These are phyloP conservation scores for Suillus discolor DNA, from an alignment of 768 basidiomycete species.

Conservation along the genomic window DNA sequence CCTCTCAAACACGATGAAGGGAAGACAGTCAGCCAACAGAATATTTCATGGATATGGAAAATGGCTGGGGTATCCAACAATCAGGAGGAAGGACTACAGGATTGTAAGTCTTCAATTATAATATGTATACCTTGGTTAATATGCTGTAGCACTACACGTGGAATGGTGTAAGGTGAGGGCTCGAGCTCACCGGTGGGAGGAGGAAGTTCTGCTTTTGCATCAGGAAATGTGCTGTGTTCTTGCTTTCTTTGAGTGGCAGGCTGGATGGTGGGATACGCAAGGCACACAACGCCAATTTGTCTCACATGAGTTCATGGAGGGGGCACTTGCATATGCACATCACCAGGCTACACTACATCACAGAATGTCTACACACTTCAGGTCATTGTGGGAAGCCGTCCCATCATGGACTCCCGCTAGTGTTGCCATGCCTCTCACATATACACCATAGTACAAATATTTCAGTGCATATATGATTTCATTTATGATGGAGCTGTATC, in stretches of 20 bases:
- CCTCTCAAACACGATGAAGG: background rate
- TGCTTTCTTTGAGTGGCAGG: conserved; percentile 3
- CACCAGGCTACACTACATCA: background rate
- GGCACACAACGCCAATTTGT: background rate
- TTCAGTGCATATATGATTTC: too few relatives aligned
- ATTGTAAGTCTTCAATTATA: background rate
- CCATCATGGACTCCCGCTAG: background rate
- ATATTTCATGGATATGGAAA: conserved; percentile 4
- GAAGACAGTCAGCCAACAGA: background rate
- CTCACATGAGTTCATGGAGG: background rate
- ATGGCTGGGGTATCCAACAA: background rate
- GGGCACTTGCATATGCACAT: background rate
- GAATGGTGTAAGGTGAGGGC: background rate
- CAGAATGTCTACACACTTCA: background rate
- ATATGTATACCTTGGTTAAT: background rate
- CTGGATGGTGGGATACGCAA: background rate
- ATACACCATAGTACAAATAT: too few relatives aligned
- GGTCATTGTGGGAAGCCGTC: background rate
- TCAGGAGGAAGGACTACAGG: background rate
- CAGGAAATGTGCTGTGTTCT: conserved; percentile 1
- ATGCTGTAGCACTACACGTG: background rate
- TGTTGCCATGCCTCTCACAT: too few relatives aligned
- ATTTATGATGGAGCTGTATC: too few relatives aligned
- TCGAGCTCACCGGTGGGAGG: background rate
- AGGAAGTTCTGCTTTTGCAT: background rate